phyloP scores from a whole-genome alignment of 106 monocot species.

The Dendrobium catenatum region DNA sequence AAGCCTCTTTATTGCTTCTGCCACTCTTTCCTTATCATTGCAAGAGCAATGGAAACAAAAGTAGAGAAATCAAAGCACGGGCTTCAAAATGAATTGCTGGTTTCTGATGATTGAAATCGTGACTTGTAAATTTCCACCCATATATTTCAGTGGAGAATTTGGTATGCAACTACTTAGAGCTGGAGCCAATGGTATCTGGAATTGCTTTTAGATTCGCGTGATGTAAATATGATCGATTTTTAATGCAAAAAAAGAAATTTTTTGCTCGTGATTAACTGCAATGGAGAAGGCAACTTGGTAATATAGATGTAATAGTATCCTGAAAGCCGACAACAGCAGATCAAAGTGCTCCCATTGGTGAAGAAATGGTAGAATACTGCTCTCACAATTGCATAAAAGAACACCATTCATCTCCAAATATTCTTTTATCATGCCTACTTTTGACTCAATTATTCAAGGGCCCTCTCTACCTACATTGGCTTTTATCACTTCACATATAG shows the following conservation, averaged over 20 bases:
- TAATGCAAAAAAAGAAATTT: no score
- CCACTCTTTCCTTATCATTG: neutral
- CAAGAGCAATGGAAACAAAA: neutral
- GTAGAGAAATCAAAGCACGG: neutral
- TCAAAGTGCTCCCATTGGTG: neutral
- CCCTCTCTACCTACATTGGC: conserved; percentile 5
- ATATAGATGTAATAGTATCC: neutral
- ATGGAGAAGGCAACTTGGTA: no score
- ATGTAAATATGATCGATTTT: no score
- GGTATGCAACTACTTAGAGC: neutral
- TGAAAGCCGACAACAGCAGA: neutral
- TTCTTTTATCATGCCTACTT: conserved; percentile 24
- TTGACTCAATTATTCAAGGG: conserved; percentile 18
- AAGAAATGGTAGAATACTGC: no score
- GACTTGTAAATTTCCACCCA: no score
- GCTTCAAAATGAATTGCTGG: neutral
- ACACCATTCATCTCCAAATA: conserved; percentile 33
- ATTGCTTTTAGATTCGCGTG: no score
- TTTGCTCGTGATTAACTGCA: no score
- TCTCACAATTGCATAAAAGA: conserved; percentile 22
- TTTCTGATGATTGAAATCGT: neutral
- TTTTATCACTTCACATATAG: neutral
- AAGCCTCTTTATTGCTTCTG: neutral
- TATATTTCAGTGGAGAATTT: no score
- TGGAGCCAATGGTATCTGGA: no score